Evolutionary conservation across 2,329 filamentous ascomycete species (phyloP), one percentile per base, ranked within the genome.

Genomic region (Calonectria naviculata): DNA sequence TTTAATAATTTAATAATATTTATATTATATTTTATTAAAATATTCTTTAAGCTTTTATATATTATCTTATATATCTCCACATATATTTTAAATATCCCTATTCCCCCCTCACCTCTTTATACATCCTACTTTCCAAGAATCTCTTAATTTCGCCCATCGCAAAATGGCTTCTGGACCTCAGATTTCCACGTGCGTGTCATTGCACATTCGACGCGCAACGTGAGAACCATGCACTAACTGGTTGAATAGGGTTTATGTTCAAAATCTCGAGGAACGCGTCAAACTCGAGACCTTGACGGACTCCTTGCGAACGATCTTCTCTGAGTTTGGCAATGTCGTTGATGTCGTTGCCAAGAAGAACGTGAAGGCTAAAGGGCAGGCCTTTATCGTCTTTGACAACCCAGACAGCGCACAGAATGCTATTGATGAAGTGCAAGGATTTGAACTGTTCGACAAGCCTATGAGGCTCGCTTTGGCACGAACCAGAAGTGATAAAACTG

Each of bases 191-290:
- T 93, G 89, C 89, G 91, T 92, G 90, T 92, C 90, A 92, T 92
- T 92, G 90, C 89, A 92, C 90, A 85, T 84, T 46, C 88, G 90
- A 92, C 89, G 90, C 88, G 88, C 76, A 64, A 74, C 77, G 81
- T 82, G 81, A 81, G 78, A 47, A 65, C 67, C 66, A 67, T 34
- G 60, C 58, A 83, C 85, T 88, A 76, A 87, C 81, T 17, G 65
- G 17, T 65, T 36, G 47, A 61, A 71, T 81, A 93, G 91, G 72
- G 90, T 93, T 65, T 93, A 93, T 78, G 89, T 92, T 67, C 94
- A 93, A 79, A 98, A 98, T 82, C 91, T 99, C 70, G 94, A 98
- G 84, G 97, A 98, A 87, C 92, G 93, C 80, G 92, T 97, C 83
- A 98, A 97, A 83, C 88, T 94, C 69, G 93, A 95, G 38, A 85